Conservation (phyloP, 768 basidiomycete genomes). For the Pisolithus orientalis region DNA sequence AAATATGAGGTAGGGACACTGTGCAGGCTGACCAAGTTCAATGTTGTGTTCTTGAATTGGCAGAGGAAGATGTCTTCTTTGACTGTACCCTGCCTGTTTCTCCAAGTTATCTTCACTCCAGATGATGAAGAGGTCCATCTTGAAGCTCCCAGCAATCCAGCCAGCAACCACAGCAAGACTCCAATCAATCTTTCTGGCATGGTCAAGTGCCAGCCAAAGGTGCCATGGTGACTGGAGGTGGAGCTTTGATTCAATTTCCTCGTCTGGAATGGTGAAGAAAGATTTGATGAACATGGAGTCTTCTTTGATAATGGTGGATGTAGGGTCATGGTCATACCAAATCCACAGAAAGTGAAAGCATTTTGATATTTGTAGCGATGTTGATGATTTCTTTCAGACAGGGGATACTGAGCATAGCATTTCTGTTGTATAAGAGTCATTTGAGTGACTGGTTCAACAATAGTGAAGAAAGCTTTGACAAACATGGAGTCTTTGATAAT, state of each 20-base stretch:
- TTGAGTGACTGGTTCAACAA: slow-evolving; percentile 96
- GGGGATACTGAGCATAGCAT: slow-evolving; percentile 98
- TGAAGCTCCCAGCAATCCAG: slow-evolving; percentile 90
- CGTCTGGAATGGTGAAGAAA: no score
- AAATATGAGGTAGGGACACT: slow-evolving; percentile 94
- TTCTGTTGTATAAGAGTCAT: slow-evolving; percentile 99
- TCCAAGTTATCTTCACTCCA: slow-evolving; percentile 99
- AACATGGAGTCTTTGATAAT: no score
- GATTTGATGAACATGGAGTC: no score
- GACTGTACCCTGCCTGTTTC: slow-evolving; percentile 68
- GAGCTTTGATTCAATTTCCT: no score
- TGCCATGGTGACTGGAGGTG: slow-evolving; percentile 95
- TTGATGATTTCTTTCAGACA: no score
- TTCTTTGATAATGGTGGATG: no score
- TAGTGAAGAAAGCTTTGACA: no score
- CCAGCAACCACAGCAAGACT: slow-evolving; percentile 95
- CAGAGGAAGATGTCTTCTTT: slow-evolving; percentile 96
- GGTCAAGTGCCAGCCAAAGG: slow-evolving; percentile 92
- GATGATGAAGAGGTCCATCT: slow-evolving; percentile 93
- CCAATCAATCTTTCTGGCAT: slow-evolving; percentile 95
- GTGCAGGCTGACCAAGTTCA: slow-evolving; percentile 90
- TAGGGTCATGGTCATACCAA: no score
- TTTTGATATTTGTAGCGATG: no score
- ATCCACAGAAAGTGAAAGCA: no score
- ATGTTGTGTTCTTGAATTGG: slow-evolving; percentile 92